These are phyloP conservation scores for Candida incommunis DNA, from an alignment of 805 yeast species.

Conservation along the genomic window DNA sequence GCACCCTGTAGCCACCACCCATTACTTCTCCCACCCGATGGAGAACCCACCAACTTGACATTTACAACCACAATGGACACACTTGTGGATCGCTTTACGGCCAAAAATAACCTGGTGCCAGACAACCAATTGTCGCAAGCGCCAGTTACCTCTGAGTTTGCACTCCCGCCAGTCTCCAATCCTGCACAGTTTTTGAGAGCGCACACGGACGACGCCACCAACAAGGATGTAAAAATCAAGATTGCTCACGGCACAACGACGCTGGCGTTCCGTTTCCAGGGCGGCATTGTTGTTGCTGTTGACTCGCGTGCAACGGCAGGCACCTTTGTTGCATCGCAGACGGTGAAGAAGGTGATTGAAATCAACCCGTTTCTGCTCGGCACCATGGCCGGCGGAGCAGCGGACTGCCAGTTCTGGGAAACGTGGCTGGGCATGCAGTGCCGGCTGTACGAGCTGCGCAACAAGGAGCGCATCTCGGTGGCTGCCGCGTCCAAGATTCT, in stretches of 20 bases:
- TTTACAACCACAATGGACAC: not conserved
- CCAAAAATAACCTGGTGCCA: not conserved
- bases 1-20: too few species aligned
- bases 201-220: slow-evolving; percentile 90
- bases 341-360: slow-evolving; percentile 93
- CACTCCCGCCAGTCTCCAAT: slow-evolving; percentile 70
- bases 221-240: slow-evolving; percentile 89
- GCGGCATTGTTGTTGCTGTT: slow-evolving; percentile 89
- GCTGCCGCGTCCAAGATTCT: slow-evolving; percentile 94
- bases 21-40: not conserved
- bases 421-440: slow-evolving; percentile 98
- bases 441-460: slow-evolving; percentile 84
- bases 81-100: not conserved
- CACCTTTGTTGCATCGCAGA: slow-evolving; percentile 94
- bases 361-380: slow-evolving; percentile 91
- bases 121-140: not conserved
- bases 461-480: slow-evolving; percentile 87
- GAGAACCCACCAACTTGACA: not conserved
- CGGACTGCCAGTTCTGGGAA: slow-evolving; percentile 99
- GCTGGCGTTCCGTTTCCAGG: slow-evolving; percentile 87
- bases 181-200: slow-evolving; percentile 92
- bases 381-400: slow-evolving; percentile 99
- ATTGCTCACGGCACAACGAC: slow-evolving; percentile 99
- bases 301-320: slow-evolving; percentile 98
- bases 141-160: slow-evolving; percentile 38